These are phyloP conservation scores for Davidsoniella virescens DNA, from an alignment of 2,329 filamentous ascomycete genomes.

Conservation along the genomic window DNA sequence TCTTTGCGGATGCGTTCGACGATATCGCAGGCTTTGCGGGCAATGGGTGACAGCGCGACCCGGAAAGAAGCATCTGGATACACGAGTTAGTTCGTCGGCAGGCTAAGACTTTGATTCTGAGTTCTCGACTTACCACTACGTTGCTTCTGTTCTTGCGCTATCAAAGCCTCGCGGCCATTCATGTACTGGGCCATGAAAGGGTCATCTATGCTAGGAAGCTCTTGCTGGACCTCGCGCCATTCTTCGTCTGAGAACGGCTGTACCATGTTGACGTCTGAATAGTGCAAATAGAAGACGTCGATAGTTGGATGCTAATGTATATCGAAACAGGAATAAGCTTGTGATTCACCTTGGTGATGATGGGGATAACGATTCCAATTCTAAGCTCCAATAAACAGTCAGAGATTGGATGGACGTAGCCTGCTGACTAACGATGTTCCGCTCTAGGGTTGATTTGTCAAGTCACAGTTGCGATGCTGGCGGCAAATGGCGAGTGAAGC, in stretches of 20 bases:
- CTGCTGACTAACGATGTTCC: too few relatives aligned
- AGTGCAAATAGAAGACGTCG: too few relatives aligned
- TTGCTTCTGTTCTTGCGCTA: constrained; percentile 72
- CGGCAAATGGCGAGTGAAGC: too few relatives aligned
- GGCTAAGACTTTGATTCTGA: neutral
- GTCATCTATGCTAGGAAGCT: constrained; percentile 44
- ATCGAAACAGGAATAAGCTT: neutral
- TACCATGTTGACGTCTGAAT: neutral
- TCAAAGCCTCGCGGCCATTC: constrained; percentile 55
- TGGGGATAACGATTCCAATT: neutral
- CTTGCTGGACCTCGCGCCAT: constrained; percentile 39
- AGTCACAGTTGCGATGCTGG: too few relatives aligned
- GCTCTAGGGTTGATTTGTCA: too few relatives aligned
- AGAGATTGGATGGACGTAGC: too few relatives aligned
- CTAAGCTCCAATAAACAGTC: neutral
- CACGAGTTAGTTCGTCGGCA: constrained; percentile 15
- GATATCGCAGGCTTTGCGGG: constrained; percentile 60
- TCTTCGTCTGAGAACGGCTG: constrained; percentile 37
- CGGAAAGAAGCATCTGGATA: constrained; percentile 48
- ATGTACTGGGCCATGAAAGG: constrained; percentile 74
- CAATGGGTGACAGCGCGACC: constrained; percentile 61
- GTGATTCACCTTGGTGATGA: neutral
- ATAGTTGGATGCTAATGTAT: neutral
- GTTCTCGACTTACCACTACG: constrained; percentile 26
- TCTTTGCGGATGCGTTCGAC: constrained; percentile 63